Conservation (phyloP, 2,329 filamentous ascomycete genomes). For the Colletotrichum cuscutae region DNA sequence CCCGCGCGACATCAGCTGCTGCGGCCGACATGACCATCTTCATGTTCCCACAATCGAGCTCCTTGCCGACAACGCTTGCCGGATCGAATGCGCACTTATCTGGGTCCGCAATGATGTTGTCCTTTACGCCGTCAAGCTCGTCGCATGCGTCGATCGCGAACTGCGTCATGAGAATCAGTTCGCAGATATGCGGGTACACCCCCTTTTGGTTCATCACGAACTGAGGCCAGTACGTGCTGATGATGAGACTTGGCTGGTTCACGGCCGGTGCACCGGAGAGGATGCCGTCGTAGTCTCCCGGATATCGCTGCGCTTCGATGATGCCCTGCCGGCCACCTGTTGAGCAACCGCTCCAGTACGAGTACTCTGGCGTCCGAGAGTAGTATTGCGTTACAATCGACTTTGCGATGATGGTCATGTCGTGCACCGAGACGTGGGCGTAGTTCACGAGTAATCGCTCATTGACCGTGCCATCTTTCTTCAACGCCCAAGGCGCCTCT, state of each 20-base stretch:
- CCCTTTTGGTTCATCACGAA: constrained; percentile 32
- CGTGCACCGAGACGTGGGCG: constrained; percentile 31
- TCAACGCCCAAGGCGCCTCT: constrained; percentile 37
- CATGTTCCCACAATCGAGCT: constrained; percentile 40
- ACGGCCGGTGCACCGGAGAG: constrained; percentile 58
- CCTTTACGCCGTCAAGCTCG: constrained; percentile 29
- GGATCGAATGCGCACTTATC: constrained; percentile 40
- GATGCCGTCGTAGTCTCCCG: constrained; percentile 65
- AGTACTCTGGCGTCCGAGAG: constrained; percentile 50
- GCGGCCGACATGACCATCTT: constrained; percentile 24
- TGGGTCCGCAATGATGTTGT: constrained; percentile 28
- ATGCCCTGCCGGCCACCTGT: constrained; percentile 67
- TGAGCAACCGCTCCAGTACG: constrained; percentile 64
- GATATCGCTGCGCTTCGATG: constrained; percentile 61
- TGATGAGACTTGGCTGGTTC: constrained; percentile 36
- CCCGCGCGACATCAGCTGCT: constrained; percentile 18
- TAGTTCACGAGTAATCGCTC: constrained; percentile 23
- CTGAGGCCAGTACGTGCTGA: constrained; percentile 36
- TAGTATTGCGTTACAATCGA: constrained; percentile 59
- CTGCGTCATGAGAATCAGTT: constrained; percentile 44
- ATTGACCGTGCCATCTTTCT: constrained; percentile 29
- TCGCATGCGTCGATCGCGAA: constrained; percentile 36
- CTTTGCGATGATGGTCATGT: constrained; percentile 58
- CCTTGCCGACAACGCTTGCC: constrained; percentile 30
- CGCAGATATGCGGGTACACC: constrained; percentile 26